Evolutionary conservation across 768 basidiomycete species (phyloP), one percentile per base, ranked within the genome.

Genomic region (Tulasnella calospora): DNA sequence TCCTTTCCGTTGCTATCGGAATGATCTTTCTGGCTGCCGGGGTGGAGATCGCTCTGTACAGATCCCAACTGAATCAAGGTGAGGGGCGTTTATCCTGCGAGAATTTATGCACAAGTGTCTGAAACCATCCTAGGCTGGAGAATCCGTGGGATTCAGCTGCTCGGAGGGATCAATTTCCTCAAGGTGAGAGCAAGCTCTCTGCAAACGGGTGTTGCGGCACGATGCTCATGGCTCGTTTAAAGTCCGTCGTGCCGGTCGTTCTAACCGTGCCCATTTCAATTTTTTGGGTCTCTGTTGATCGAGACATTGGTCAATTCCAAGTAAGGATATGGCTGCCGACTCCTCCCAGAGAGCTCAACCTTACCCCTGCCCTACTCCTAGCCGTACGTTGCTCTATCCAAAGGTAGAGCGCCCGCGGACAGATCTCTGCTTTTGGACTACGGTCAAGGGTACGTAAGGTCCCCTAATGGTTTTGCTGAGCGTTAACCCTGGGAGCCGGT

Each of bases 351-450:
- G 13, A 35, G 38, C 12, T 36, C 40, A 5, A 19, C 35, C 41
- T 47, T 27, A 41, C 51, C n/a, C n/a, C 70, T 57, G 47, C 55
- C 17, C 40, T 35, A 81, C 72, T 78, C 41, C 80, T 78, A 92
- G 91, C 91, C 92, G 3, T 92, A 91, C 79, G 84, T 93, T 7
- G 83, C 86, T 8, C 83, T 93, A 36, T 86, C 88, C 23, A 84
- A 86, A 80, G 91, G 90, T 2, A 84, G 84, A 79, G 88, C 88
- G 0, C 82, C 84, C 2, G 90, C 91, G 0, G 86, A 90, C 77
- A 88, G 89, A 80, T 89, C 89, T 74, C 82, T 93, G n/a, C 84
- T 93, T 23, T 82, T 91, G 35, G 89, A 92, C 82, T 92, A 92
- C 83, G 90, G 91, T 80, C 72, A 89, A 79, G 72, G 36, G 47